Evolutionary conservation across 495 filamentous ascomycete genomes (phyloP).

Genomic region (Podospora sp.): DNA sequence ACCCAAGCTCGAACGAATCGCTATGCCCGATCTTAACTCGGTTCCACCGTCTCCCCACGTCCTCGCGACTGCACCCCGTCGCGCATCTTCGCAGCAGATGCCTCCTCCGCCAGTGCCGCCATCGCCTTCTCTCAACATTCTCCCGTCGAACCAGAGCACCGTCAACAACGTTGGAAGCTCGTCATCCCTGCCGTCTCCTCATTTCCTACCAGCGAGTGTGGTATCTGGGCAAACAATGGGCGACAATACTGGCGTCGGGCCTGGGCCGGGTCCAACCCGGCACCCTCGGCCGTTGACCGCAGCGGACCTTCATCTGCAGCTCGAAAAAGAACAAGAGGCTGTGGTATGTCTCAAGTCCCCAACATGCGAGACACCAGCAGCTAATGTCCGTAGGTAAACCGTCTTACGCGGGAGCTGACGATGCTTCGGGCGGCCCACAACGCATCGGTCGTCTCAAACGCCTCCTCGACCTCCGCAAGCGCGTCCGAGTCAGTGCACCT

Average conservation of each 20-base stretch:
- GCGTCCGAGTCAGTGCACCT: slow-evolving; percentile 41
- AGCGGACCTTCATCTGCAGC: slow-evolving; percentile 79
- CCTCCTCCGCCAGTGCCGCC: slow-evolving; percentile 33
- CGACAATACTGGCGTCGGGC: slow-evolving; percentile 60
- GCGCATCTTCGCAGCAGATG: slow-evolving; percentile 38
- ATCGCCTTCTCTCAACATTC: slow-evolving; percentile 48
- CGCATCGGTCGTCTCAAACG: slow-evolving; percentile 77
- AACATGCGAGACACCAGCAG: not conserved
- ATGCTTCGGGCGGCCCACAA: slow-evolving; percentile 77
- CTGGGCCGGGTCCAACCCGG: slow-evolving; percentile 70
- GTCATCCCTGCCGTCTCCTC: slow-evolving; percentile 27
- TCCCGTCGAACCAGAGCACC: slow-evolving; percentile 57
- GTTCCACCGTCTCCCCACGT: slow-evolving; percentile 57
- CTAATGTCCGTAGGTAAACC: slow-evolving; percentile 72
- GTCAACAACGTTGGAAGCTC: slow-evolving; percentile 51
- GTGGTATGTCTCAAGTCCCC: slow-evolving; percentile 59
- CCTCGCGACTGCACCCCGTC: slow-evolving; percentile 38
- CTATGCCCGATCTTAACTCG: slow-evolving; percentile 63
- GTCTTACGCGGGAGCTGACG: slow-evolving; percentile 82
- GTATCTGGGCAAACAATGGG: slow-evolving; percentile 43
- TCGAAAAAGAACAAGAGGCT: slow-evolving; percentile 95
- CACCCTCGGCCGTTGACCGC: slow-evolving; percentile 84
- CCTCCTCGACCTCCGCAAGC: slow-evolving; percentile 66
- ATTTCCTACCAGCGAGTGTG: slow-evolving; percentile 32
- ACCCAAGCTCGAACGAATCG: not conserved